These are phyloP conservation scores for Blastobotrys petasosporus DNA, from an alignment of 1,139 yeast species.

Conservation along the genomic window DNA sequence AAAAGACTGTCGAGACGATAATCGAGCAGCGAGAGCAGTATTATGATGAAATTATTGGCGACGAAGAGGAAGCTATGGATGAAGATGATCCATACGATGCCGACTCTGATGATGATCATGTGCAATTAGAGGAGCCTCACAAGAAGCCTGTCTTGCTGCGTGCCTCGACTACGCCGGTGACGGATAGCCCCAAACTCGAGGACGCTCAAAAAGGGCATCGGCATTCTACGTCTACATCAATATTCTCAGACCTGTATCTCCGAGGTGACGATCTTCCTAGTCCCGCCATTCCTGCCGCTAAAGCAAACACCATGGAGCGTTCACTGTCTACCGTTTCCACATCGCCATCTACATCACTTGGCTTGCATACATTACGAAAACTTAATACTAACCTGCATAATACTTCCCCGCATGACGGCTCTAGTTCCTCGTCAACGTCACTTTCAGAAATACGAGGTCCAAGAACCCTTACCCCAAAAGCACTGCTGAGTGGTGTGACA, in stretches of 20 bases:
- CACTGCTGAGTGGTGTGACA: conserved; percentile 3
- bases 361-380: background rate
- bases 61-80: conserved; percentile 22
- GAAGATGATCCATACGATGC: conserved; percentile 14
- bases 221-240: background rate
- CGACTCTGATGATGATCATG: conserved; percentile 2
- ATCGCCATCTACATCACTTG: background rate
- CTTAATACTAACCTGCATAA: background rate
- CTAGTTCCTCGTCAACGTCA: background rate
- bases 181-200: no score
- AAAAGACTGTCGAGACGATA: conserved; percentile 50
- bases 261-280: conserved; percentile 7
- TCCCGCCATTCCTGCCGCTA: background rate
- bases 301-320: background rate
- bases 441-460: conserved; percentile 1
- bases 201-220: no score
- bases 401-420: background rate
- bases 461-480: conserved; percentile 2
- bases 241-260: conserved; percentile 8
- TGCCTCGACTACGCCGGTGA: no score
- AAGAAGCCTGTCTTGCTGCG: conserved; percentile 13
- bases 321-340: background rate
- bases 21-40: conserved; percentile 24
- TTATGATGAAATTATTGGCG: conserved; percentile 22
- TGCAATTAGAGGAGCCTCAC: background rate